Evolutionary conservation across 2,329 filamentous ascomycete genomes (phyloP), one percentile per base, ranked within the genome.

Genomic region (Eutypella sp.): DNA sequence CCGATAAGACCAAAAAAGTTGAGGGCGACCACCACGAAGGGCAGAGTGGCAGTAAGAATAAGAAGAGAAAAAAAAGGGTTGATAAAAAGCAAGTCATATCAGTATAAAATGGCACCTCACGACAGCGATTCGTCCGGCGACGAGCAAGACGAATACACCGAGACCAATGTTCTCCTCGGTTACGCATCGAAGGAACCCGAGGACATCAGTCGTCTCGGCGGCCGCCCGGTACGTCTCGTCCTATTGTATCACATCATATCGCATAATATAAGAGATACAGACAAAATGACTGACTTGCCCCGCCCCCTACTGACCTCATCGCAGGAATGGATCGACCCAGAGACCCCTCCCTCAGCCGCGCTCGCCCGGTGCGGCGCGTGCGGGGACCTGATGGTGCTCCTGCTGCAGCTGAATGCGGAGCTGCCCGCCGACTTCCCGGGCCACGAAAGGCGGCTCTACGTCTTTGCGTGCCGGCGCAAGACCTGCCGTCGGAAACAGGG

Each of bases 391-490:
- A 89, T 96, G 81, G 84, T 82, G 2, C 76, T 97, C 10, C 79
- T 99, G 3, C 78, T 99, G 40, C 90, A 99, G 67, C 78, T 99
- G 23, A 89, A 99, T 67, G 91, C 82, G 58, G 90, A 96, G 63
- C 76, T 97, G 3, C 91, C 90, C 13, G 86, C 92, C 45, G 78
- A 82, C 41, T 96, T 96, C 60, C 87, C 90, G 2, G 82, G 84
- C 46, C 89, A 97, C 67, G 89, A 96, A 60, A 78, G 93, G 55
- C 81, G 92, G 50, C 65, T 99, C 16, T 97, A 96, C 61, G 75
- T 99, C 11, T 90, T 95, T 65, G 80, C 80, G 16, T 99, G 93
- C 66, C 79, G 82, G 48, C 78, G 81, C 54, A 88, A 87, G 64
- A 73, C 81, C 10, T 99, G 93, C 63, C 81, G 87, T 58, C 78